Conservation (phyloP, 345 rosid species). For the Fremontodendron californicum region DNA sequence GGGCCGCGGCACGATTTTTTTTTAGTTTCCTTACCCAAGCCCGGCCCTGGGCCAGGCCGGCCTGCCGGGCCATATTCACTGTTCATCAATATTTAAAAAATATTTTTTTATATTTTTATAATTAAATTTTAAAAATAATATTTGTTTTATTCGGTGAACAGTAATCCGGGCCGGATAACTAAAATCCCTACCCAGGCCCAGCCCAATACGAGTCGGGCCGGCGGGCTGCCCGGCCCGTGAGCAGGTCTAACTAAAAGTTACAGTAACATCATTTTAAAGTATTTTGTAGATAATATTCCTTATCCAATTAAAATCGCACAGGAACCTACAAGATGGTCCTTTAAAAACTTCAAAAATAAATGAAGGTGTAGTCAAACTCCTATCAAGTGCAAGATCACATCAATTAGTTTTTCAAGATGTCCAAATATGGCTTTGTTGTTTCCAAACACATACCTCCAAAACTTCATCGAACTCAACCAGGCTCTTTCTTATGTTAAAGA, state of each 20-base stretch:
- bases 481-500: slow-evolving; percentile 86
- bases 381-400: not conserved
- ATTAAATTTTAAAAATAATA: too few relatives aligned
- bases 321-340: not conserved
- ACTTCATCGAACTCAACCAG: slow-evolving; percentile 97
- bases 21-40: too few relatives aligned
- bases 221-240: too few relatives aligned
- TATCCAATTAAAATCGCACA: not conserved
- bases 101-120: too few relatives aligned
- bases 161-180: too few relatives aligned
- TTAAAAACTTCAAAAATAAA: not conserved
- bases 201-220: too few relatives aligned
- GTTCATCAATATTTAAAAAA: too few relatives aligned
- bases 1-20: too few relatives aligned
- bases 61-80: too few relatives aligned
- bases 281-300: not conserved
- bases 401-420: not conserved
- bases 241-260: not conserved
- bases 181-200: too few relatives aligned
- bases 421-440: not conserved
- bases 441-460: slow-evolving; percentile 55
- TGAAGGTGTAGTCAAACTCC: not conserved
- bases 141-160: too few relatives aligned
- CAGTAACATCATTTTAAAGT: not conserved
- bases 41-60: too few relatives aligned